phyloP scores from a whole-genome alignment of 164 flowering plant genomes.

The Cinnamomum chago region DNA sequence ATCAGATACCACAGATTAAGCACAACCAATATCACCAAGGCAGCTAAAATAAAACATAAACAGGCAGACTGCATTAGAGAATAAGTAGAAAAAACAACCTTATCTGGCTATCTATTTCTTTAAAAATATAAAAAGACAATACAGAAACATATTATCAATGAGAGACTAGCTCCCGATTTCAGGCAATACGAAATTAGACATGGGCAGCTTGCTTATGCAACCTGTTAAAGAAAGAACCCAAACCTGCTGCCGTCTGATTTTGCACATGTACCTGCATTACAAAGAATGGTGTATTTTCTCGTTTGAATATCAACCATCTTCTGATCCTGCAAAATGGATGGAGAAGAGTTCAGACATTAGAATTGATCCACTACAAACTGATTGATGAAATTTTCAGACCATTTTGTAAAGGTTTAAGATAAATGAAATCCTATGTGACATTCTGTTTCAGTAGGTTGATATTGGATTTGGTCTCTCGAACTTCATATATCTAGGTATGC shows the following conservation, averaged over 20 bases:
- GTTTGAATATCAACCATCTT: constrained; percentile 1
- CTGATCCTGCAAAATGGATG: constrained; percentile 1
- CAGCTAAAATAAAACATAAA: background rate
- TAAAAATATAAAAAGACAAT: background rate
- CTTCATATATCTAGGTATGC: background rate
- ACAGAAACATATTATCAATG: background rate
- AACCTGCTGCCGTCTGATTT: background rate
- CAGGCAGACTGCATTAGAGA: constrained; percentile 4
- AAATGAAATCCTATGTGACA: background rate
- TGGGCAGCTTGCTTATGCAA: constrained; percentile 5
- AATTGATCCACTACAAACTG: background rate
- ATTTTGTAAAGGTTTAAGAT: background rate
- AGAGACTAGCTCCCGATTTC: constrained; percentile 4
- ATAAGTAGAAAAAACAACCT: background rate
- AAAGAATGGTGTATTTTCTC: background rate
- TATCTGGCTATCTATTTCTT: constrained; percentile 1
- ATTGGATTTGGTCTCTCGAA: background rate
- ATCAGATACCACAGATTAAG: background rate
- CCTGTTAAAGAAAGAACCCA: background rate
- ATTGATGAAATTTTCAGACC: background rate
- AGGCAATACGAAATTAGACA: background rate
- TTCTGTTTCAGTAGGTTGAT: background rate
- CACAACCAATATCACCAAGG: background rate
- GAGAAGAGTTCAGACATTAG: background rate
- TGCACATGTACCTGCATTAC: constrained; percentile 5